Evolutionary conservation across 2,329 filamentous ascomycete species (phyloP).

Genomic region (Alternaria longipes): DNA sequence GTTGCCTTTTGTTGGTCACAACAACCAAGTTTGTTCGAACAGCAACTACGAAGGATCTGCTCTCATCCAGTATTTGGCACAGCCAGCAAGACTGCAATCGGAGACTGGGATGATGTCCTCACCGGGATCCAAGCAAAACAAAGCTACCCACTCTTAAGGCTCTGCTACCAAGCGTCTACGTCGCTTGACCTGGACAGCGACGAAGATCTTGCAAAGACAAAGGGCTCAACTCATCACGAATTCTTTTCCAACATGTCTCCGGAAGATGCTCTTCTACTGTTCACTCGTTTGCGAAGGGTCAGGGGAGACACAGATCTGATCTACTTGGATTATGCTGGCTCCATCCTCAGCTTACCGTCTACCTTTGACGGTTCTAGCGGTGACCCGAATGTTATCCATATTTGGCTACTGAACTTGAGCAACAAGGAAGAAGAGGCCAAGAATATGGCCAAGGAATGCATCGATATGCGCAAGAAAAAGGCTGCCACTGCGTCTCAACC

Average conservation of each 20-base stretch:
- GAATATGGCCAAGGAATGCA: slow-evolving; percentile 11
- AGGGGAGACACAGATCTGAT: slow-evolving; percentile 30
- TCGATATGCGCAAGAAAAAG: slow-evolving; percentile 34
- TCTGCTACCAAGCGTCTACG: slow-evolving; percentile 25
- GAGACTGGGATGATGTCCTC: slow-evolving; percentile 15
- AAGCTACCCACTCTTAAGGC: slow-evolving; percentile 30
- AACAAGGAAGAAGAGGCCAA: slow-evolving; percentile 21
- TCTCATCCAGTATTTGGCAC: slow-evolving; percentile 12
- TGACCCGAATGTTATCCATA: slow-evolving; percentile 29
- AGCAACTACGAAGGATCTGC: slow-evolving; percentile 13
- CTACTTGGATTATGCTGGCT: not conserved
- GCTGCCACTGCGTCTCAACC: slow-evolving; percentile 36
- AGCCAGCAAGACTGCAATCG: not conserved
- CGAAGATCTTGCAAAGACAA: slow-evolving; percentile 21
- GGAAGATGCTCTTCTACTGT: slow-evolving; percentile 28
- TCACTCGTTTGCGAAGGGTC: slow-evolving; percentile 30
- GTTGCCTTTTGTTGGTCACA: slow-evolving; percentile 37
- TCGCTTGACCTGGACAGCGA: slow-evolving; percentile 30
- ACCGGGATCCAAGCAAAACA: slow-evolving; percentile 11
- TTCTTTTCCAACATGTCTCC: slow-evolving; percentile 23
- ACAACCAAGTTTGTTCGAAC: slow-evolving; percentile 32
- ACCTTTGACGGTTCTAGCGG: slow-evolving; percentile 5
- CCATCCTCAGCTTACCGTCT: slow-evolving; percentile 11
- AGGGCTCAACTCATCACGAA: slow-evolving; percentile 6
- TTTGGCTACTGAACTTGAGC: slow-evolving; percentile 21